Percentiles rank a stretch among this genome's conserved stretches.
These are phyloP conservation scores for Moniliophthora roreri DNA, from an alignment of 1,284 basidiomycete species.

Conservation along the genomic window DNA sequence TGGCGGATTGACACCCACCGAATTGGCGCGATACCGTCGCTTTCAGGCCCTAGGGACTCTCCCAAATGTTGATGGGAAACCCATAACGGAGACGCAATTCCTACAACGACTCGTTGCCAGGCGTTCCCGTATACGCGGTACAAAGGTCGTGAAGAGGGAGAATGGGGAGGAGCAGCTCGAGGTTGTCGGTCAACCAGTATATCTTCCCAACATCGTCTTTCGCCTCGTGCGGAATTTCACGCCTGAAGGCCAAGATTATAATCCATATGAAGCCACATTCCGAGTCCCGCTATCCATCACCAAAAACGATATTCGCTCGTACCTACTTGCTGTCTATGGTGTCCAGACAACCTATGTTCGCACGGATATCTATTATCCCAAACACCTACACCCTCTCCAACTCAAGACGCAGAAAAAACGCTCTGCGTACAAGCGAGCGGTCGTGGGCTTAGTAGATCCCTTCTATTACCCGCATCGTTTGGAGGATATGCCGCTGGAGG, in stretches of 20 bases:
- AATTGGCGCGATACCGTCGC: slow-evolving; percentile 59
- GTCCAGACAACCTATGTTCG: slow-evolving; percentile 91
- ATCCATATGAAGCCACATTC: slow-evolving; percentile 94
- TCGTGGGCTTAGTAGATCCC: slow-evolving; percentile 85
- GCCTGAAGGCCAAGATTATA: slow-evolving; percentile 77
- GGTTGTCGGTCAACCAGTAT: slow-evolving; percentile 80
- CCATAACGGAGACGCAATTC: slow-evolving; percentile 55
- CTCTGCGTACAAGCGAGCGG: slow-evolving; percentile 78
- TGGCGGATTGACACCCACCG: slow-evolving; percentile 59
- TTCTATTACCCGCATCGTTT: slow-evolving; percentile 87
- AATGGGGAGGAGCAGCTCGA: slow-evolving; percentile 41
- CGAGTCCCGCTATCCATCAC: slow-evolving; percentile 84
- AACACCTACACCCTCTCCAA: slow-evolving; percentile 40
- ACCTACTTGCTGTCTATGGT: slow-evolving; percentile 82
- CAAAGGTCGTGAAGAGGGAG: slow-evolving; percentile 38
- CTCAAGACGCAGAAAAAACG: slow-evolving; percentile 26
- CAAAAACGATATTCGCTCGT: slow-evolving; percentile 89
- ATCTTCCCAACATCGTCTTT: slow-evolving; percentile 87
- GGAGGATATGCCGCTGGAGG: slow-evolving; percentile 68
- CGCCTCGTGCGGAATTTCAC: slow-evolving; percentile 86
- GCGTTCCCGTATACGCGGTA: slow-evolving; percentile 66
- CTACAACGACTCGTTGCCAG: slow-evolving; percentile 51
- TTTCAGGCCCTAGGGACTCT: slow-evolving; percentile 53
- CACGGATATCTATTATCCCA: slow-evolving; percentile 77
- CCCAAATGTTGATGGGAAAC: slow-evolving; percentile 35